Evolutionary conservation across 208 protist genomes (phyloP).

Genomic region (Acanthamoeba lenticulata): DNA sequence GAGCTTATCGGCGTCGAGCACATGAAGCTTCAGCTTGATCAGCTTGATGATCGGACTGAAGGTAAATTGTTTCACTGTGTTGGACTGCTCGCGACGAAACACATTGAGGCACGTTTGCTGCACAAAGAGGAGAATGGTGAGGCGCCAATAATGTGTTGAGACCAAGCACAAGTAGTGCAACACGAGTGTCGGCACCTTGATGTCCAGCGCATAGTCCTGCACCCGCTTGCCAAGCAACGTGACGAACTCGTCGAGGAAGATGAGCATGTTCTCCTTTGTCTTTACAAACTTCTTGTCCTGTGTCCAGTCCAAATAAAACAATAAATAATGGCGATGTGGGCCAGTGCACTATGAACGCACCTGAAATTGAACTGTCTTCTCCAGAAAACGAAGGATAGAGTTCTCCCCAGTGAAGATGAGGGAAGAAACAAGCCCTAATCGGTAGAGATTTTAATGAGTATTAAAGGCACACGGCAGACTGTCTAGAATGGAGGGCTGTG

Average conservation of each 20-base stretch:
- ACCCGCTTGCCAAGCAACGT: slow-evolving; percentile 60
- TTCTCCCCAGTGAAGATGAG: slow-evolving; percentile 32
- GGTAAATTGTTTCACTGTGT: slow-evolving; percentile 68
- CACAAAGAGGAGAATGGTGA: not conserved
- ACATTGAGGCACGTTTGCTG: slow-evolving; percentile 67
- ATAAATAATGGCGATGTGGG: not conserved
- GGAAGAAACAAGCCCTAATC: slow-evolving; percentile 30
- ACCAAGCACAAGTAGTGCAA: not conserved
- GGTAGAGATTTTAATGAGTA: not conserved
- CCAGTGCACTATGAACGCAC: not conserved
- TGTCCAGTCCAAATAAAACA: not conserved
- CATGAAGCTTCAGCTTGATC: slow-evolving; percentile 71
- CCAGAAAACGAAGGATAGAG: slow-evolving; percentile 57
- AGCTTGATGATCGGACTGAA: slow-evolving; percentile 66
- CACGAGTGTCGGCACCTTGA: slow-evolving; percentile 14
- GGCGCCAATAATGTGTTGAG: no score
- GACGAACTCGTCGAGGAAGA: slow-evolving; percentile 63
- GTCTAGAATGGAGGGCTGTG: not conserved
- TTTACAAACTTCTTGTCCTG: slow-evolving; percentile 61
- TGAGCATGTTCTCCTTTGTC: slow-evolving; percentile 66
- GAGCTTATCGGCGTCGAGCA: slow-evolving; percentile 67
- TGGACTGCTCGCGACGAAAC: slow-evolving; percentile 71
- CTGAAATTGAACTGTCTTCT: slow-evolving; percentile 47
- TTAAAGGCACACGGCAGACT: not conserved
- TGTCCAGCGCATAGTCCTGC: slow-evolving; percentile 62